These are phyloP conservation scores for Gloeostereum incarnatum DNA, from an alignment of 768 basidiomycete species.

Conservation along the genomic window DNA sequence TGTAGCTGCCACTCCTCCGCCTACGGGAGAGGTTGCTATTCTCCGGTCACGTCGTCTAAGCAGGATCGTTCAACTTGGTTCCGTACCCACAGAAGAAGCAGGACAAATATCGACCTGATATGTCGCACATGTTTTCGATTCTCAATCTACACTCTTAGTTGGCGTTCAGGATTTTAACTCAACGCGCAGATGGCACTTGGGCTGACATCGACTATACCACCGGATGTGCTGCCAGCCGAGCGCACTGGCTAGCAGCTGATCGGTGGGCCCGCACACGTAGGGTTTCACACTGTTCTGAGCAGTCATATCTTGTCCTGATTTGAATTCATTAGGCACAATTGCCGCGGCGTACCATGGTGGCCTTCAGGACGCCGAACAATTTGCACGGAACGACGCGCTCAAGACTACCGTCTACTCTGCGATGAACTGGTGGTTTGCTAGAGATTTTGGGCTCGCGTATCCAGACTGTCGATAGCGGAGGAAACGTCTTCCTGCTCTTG, in stretches of 20 bases:
- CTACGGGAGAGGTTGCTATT: no score
- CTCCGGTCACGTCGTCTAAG: no score
- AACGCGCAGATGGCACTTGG: slow-evolving; percentile 42
- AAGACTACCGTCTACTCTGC: slow-evolving; percentile 24
- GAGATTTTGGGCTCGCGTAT: slow-evolving; percentile 43
- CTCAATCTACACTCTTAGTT: no score
- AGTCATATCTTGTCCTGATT: no score
- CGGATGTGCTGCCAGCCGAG: slow-evolving; percentile 51
- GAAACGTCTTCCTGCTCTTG: slow-evolving; percentile 48
- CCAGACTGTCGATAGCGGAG: slow-evolving; percentile 40
- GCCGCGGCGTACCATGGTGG: background rate
- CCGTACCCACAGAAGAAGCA: no score
- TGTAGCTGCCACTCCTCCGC: no score
- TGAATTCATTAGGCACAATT: background rate
- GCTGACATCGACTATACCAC: slow-evolving; percentile 54
- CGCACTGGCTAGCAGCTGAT: slow-evolving; percentile 60
- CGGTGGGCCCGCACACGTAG: slow-evolving; percentile 49
- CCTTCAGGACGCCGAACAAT: slow-evolving; percentile 50
- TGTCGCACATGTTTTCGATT: no score
- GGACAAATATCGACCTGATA: no score
- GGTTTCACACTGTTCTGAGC: slow-evolving; percentile 10
- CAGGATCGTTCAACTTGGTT: no score
- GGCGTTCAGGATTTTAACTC: slow-evolving; percentile 18
- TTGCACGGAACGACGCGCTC: slow-evolving; percentile 26
- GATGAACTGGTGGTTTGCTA: slow-evolving; percentile 56